Evolutionary conservation across 2,329 filamentous ascomycete species (phyloP).

Genomic region (Dendrostoma leiphaemia): DNA sequence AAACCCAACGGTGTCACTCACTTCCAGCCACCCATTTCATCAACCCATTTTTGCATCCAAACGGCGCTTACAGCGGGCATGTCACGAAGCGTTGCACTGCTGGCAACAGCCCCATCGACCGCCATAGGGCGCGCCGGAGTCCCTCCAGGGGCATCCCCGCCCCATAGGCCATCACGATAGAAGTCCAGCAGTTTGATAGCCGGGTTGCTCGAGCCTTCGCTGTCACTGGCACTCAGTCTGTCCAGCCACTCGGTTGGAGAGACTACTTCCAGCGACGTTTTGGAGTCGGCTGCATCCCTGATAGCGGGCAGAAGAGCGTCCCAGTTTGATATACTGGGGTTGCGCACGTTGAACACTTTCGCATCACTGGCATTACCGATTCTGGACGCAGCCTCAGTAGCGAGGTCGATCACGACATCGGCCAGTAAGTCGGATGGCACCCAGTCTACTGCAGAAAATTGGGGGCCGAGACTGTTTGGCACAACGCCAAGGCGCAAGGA

Average conservation of each 20-base stretch:
- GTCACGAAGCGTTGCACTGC: background rate
- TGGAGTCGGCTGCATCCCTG: background rate
- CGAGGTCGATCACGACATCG: background rate
- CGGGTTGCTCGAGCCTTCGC: background rate
- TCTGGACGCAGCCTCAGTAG: background rate
- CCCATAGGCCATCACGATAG: slow-evolving; percentile 2
- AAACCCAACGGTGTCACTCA: too few relatives aligned
- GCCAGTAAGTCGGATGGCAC: background rate
- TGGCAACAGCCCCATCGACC: background rate
- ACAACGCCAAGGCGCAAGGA: background rate
- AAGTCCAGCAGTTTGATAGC: background rate
- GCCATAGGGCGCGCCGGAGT: background rate
- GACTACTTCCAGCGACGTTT: background rate
- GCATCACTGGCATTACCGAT: background rate
- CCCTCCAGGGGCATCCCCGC: background rate
- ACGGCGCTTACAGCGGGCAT: background rate
- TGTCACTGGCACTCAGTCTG: background rate
- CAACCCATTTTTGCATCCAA: slow-evolving; percentile 8
- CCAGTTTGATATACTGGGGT: slow-evolving; percentile 3
- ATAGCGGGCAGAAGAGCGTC: background rate
- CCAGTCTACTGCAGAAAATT: slow-evolving; percentile 3
- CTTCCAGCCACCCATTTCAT: background rate
- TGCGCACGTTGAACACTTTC: slow-evolving; percentile 1
- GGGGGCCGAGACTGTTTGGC: background rate
- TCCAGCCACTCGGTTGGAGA: background rate